Evolutionary conservation across 1,284 basidiomycete genomes (phyloP).

Genomic region (Marasmius oreades): DNA sequence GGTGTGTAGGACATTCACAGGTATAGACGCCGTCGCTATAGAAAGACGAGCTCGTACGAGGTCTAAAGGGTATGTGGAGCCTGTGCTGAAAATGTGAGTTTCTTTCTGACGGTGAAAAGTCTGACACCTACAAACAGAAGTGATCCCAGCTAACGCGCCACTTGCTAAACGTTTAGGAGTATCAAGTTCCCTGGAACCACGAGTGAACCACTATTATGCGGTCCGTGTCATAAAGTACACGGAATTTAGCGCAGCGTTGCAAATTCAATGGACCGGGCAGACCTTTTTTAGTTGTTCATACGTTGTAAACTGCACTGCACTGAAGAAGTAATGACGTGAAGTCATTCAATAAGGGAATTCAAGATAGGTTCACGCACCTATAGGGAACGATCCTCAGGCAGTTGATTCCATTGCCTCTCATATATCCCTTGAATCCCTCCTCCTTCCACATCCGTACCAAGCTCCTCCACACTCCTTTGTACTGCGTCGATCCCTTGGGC

Average conservation of each 20-base stretch:
- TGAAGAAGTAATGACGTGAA: slow-evolving; percentile 30
- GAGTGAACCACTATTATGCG: slow-evolving; percentile 59
- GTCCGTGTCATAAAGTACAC: neutral
- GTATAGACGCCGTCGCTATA: slow-evolving; percentile 82
- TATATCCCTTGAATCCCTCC: slow-evolving; percentile 89
- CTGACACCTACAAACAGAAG: slow-evolving; percentile 71
- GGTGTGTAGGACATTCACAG: slow-evolving; percentile 22
- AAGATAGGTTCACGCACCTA: slow-evolving; percentile 37
- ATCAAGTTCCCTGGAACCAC: slow-evolving; percentile 73
- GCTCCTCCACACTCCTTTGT: slow-evolving; percentile 81
- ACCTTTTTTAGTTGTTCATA: slow-evolving; percentile 88
- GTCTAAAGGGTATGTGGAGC: slow-evolving; percentile 91
- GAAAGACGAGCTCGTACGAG: slow-evolving; percentile 90
- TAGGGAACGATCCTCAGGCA: slow-evolving; percentile 86
- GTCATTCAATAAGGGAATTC: slow-evolving; percentile 8
- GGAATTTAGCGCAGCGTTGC: slow-evolving; percentile 6
- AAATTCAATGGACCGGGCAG: slow-evolving; percentile 15
- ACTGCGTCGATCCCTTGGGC: slow-evolving; percentile 57
- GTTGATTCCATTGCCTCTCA: slow-evolving; percentile 92
- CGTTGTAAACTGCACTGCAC: slow-evolving; percentile 90
- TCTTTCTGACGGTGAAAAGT: slow-evolving; percentile 8
- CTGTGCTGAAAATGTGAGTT: slow-evolving; percentile 24
- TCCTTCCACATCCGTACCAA: slow-evolving; percentile 88
- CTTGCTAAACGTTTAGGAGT: slow-evolving; percentile 79
- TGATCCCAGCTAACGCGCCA: slow-evolving; percentile 88